These are phyloP conservation scores for Metarhizium robertsii DNA, from an alignment of 2,329 filamentous ascomycete species.

Conservation along the genomic window DNA sequence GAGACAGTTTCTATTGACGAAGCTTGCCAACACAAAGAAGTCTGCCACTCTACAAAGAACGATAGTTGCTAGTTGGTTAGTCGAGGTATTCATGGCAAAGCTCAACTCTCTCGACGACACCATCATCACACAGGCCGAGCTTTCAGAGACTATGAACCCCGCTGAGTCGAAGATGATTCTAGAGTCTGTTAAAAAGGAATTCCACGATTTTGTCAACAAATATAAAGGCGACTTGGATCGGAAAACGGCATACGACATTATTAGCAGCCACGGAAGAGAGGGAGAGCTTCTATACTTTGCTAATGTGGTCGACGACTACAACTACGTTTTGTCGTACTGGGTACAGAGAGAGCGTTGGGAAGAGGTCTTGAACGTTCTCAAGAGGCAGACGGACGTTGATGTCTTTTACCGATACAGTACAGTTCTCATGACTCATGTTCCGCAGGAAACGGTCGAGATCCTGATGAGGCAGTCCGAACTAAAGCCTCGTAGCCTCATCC, in stretches of 20 bases:
- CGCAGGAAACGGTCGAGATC: slow-evolving; percentile 84
- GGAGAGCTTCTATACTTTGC: slow-evolving; percentile 89
- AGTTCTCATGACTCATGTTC: slow-evolving; percentile 85
- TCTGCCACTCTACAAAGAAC: slow-evolving; percentile 81
- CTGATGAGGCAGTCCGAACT: slow-evolving; percentile 85
- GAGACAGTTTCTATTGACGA: slow-evolving; percentile 79
- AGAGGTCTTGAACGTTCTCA: slow-evolving; percentile 78
- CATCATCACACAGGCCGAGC: slow-evolving; percentile 78
- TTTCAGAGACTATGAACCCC: slow-evolving; percentile 62
- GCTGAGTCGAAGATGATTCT: slow-evolving; percentile 66
- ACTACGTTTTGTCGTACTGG: slow-evolving; percentile 95
- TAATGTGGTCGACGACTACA: slow-evolving; percentile 79
- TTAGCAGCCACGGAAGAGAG: slow-evolving; percentile 90
- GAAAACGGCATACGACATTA: slow-evolving; percentile 90
- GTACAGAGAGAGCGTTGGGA: slow-evolving; percentile 88
- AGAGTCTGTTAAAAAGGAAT: slow-evolving; percentile 63
- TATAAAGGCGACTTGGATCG: slow-evolving; percentile 82
- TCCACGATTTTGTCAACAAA: slow-evolving; percentile 75
- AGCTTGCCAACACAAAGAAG: slow-evolving; percentile 74
- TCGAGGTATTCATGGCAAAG: slow-evolving; percentile 96
- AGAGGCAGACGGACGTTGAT: slow-evolving; percentile 84
- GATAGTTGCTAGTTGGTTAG: slow-evolving; percentile 91
- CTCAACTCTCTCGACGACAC: slow-evolving; percentile 91
- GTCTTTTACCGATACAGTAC: slow-evolving; percentile 96
- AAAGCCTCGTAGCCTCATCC: slow-evolving; percentile 80